Evolutionary conservation across 2,329 filamentous ascomycete species (phyloP), one percentile per base, ranked within the genome.

Genomic region (Eurotiales sp.): DNA sequence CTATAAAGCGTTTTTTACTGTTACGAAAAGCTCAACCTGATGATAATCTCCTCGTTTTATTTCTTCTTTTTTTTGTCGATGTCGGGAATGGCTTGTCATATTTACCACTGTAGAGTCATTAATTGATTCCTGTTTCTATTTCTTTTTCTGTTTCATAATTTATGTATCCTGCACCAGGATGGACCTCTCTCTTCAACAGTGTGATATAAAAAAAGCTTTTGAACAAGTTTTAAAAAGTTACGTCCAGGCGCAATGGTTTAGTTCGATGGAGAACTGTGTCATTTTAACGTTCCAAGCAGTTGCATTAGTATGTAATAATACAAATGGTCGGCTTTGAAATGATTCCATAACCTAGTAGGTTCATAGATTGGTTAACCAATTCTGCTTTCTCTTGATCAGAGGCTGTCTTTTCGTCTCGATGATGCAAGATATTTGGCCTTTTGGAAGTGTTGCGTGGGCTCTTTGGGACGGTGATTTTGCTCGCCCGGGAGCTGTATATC

Each of bases 21-120:
- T 23, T 7, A 25, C 23, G 29, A 50, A 54, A 54, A 54, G 52
- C 40, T 54, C 52, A 54, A 54, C 52, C 52, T 54, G 36, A 47
- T 48, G 52, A 46, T 51, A 11, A 7, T 37, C 12, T 15, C 11
- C 4, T 37, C 21, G 6, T 37, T 43, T 22, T 27, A 30, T 39
- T 51, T 51, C 21, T 50, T 37, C 27, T 50, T 36, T 23, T 34
- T 36, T 29, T 34, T 8, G 15, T 27, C 10, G 5, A 27, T 27
- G 10, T 21, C n/a, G n/a, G n/a, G n/a, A n/a, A n/a, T n/a, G n/a
- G n/a, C n/a, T n/a, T n/a, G n/a, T n/a, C n/a, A n/a, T n/a, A n/a
- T n/a, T n/a, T n/a, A n/a, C n/a, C n/a, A 6, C 25, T 27, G 5
- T 27, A 8, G 39, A 19, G 30, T 46, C 27, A 17, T 30, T 30